phyloP scores from a whole-genome alignment of 139 green algal genomes.

The Spirogloea muscicola region DNA sequence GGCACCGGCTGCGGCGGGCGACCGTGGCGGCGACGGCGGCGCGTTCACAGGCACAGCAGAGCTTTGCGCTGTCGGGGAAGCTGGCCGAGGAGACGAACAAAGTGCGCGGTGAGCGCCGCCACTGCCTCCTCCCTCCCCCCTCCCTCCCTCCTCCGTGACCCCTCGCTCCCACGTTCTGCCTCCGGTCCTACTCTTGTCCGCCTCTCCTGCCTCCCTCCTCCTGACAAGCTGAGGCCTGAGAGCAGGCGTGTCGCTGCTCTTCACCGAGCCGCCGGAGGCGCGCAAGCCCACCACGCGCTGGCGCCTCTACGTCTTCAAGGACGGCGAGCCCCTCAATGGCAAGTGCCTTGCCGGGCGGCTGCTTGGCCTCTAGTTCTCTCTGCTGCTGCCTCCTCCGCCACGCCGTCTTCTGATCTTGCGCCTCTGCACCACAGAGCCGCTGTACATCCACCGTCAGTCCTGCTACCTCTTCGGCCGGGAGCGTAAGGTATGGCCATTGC shows the following conservation, averaged over 20 bases:
- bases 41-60: slow-evolving; percentile 15
- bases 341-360: not conserved
- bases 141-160: not conserved
- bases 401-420: too few species aligned
- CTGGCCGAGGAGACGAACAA: slow-evolving; percentile 49
- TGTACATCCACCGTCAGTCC: slow-evolving; percentile 64
- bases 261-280: slow-evolving; percentile 55
- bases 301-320: slow-evolving; percentile 94
- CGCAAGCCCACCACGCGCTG: slow-evolving; percentile 76
- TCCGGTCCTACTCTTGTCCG: not conserved
- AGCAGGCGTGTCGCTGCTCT: slow-evolving; percentile 42
- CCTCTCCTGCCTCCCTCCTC: too few species aligned
- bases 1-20: not conserved
- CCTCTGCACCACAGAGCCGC: slow-evolving; percentile 56
- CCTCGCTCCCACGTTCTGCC: not conserved
- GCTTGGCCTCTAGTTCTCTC: not conserved
- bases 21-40: not conserved
- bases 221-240: not conserved
- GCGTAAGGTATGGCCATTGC: slow-evolving; percentile 35
- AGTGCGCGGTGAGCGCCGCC: slow-evolving; percentile 20
- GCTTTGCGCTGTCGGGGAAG: slow-evolving; percentile 42
- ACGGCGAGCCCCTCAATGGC: slow-evolving; percentile 51
- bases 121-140: not conserved
- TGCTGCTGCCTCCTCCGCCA: too few species aligned
- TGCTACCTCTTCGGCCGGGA: slow-evolving; percentile 92